These are phyloP conservation scores for Boechera retrofracta DNA, from an alignment of 345 rosid genomes.

Conservation along the genomic window DNA sequence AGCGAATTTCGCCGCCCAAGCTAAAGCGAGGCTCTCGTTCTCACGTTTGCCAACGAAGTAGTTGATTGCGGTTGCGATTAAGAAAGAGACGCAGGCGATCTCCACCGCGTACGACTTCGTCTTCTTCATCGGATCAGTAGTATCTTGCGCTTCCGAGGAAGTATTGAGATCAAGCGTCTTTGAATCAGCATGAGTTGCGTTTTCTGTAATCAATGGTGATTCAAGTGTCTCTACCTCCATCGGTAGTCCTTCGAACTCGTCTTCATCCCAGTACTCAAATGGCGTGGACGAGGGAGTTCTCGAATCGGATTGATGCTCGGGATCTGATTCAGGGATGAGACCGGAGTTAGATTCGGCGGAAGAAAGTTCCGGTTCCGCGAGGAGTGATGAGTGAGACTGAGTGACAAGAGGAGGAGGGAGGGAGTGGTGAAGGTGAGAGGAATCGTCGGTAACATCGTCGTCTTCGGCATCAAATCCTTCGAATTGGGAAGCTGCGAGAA, in stretches of 20 bases:
- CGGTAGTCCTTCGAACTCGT: slow-evolving; percentile 91
- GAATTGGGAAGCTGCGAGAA: slow-evolving; percentile 67
- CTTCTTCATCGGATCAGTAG: slow-evolving; percentile 26
- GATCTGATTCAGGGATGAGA: slow-evolving; percentile 31
- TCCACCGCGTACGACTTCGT: slow-evolving; percentile 54
- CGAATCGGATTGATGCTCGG: slow-evolving; percentile 10
- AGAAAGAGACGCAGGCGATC: slow-evolving; percentile 63
- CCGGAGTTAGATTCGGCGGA: slow-evolving; percentile 3
- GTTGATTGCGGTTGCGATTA: slow-evolving; percentile 62
- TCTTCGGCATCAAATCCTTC: slow-evolving; percentile 89
- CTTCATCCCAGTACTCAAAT: slow-evolving; percentile 90
- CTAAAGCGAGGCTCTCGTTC: slow-evolving; percentile 79
- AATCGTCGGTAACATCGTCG: slow-evolving; percentile 50
- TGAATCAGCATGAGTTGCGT: slow-evolving; percentile 26
- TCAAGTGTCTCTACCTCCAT: slow-evolving; percentile 42
- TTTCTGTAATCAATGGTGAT: slow-evolving; percentile 38
- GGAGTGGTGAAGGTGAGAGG: slow-evolving; percentile 44
- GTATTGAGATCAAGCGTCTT: slow-evolving; percentile 38
- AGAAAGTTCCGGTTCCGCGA: slow-evolving; percentile 9
- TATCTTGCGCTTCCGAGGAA: slow-evolving; percentile 22
- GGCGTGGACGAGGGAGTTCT: slow-evolving; percentile 29
- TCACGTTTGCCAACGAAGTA: slow-evolving; percentile 79
- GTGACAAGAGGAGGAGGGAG: slow-evolving; percentile 65
- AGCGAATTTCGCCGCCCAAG: slow-evolving; percentile 88
- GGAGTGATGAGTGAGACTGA: slow-evolving; percentile 50